Evolutionary conservation across 2,329 filamentous ascomycete genomes (phyloP), one percentile per base, ranked within the genome.

Genomic region (Aspergillus oerlinghausenensis): DNA sequence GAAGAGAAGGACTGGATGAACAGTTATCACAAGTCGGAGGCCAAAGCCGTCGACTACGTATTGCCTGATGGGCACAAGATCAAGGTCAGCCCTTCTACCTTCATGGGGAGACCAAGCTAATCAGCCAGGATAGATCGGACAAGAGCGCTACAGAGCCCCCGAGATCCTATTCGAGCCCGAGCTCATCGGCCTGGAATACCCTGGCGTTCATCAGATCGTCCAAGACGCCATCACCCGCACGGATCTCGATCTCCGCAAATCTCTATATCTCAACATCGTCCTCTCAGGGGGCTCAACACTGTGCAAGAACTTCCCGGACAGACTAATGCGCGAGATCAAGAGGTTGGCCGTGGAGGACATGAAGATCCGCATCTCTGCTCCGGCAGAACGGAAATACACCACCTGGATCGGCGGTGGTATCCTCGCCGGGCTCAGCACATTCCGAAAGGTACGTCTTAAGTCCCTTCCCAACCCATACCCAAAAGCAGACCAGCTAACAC

Each of bases 381-480:
- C 94, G 55, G 93, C 94, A 5, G 94, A 99, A 81, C 84, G 94
- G 64, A 96, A 97, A 77, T 99, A 97, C 80, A 97, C 92, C 60
- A 99, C 94, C 32, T 99, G 94, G 94, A 97, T 97, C 66, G 94
- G 94, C 62, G 94, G 94, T 55, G 97, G 94, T 74, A 99, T 99
- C 77, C 80, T 99, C 64, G 94, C 94, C 35, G 93, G 94, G 6
- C 78, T 99, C 75, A 97, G 93, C 80, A 99, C 94, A 54, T 99
- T 99, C 79, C 88, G 93, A 80, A 99, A 97, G 89, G 92, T 94
- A 75, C 73, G 82, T 72, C 49, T 1, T 1, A 17, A 17, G 82
- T 72, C 49, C 17, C 17, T 28, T 23, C 32, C 45, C 55, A 17
- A 25, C 35, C 17, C 35, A 23, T 8, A 3, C n/a, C 19, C 14